Percentiles rank a stretch among this genome's conserved stretches.
These are phyloP conservation scores for Fragaria iinumae DNA, from an alignment of 306 rosid species.

Conservation along the genomic window DNA sequence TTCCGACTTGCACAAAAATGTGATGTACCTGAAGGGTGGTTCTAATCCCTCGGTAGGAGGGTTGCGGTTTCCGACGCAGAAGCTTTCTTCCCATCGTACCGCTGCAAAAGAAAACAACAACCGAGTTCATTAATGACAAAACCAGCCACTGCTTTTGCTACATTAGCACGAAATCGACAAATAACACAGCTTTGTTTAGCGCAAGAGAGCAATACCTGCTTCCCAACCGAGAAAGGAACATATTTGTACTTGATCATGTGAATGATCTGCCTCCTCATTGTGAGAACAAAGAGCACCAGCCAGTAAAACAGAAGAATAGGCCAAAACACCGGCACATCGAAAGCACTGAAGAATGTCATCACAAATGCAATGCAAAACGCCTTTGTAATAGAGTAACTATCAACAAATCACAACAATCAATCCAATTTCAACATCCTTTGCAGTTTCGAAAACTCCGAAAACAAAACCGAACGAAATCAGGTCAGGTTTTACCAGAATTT, in stretches of 20 bases:
- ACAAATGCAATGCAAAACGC: conserved; percentile 86
- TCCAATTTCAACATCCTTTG: background rate
- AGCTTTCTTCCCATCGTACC: conserved; percentile 65
- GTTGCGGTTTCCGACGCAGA: conserved; percentile 43
- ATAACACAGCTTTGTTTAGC: background rate
- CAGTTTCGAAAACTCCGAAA: too few species aligned
- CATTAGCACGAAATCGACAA: background rate
- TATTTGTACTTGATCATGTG: conserved; percentile 95
- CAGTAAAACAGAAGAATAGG: conserved; percentile 96
- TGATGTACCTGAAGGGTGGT: conserved; percentile 29
- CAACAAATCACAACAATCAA: conserved; percentile 23
- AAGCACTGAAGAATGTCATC: conserved; percentile 72
- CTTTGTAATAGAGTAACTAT: conserved; percentile 88
- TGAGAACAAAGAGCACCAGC: conserved; percentile 71
- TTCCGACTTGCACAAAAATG: conserved; percentile 28
- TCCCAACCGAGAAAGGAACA: conserved; percentile 94
- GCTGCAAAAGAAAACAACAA: conserved; percentile 41
- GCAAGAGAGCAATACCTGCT: conserved; percentile 54
- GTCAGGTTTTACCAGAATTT: conserved; percentile 68
- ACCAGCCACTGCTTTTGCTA: background rate
- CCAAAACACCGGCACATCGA: conserved; percentile 93
- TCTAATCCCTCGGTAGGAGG: conserved; percentile 50
- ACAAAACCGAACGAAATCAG: background rate
- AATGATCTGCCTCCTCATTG: conserved; percentile 91
- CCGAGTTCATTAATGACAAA: background rate